Evolutionary conservation across 345 rosid species (phyloP), one percentile per base, ranked within the genome.

Genomic region (Durio zibethinus): DNA sequence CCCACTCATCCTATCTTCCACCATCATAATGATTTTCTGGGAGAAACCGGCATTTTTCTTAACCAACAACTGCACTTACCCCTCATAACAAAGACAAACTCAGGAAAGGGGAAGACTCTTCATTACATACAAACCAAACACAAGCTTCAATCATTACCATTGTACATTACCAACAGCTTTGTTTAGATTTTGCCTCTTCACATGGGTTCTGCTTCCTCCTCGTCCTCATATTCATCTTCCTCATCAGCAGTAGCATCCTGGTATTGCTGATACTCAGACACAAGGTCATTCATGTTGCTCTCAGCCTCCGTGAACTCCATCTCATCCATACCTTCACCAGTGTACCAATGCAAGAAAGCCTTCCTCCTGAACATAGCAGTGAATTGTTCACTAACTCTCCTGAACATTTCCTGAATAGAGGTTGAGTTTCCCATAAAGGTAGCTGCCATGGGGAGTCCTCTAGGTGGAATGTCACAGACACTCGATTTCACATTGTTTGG

Each of bases 401-500:
- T 76, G 35, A 76, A 76, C 79, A 76, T 76, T 40, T 76, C 79
- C 62, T 76, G 79, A 33, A 76, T 76, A 1, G 79, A 76, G 25
- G 79, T 76, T 0, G 79, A 76, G 62, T 76, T 76, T 18, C 84
- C 84, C 1, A 82, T 29, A 25, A 82, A 82, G 12, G 84, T 82
- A 10, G 84, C 78, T 1, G 84, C 81, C 84, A 82, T 82, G 2
- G 76, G 42, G 43, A 82, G 82, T 3, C 84, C 84, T 72, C 10
- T 79, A 14, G 84, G 84, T 11, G 84, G 82, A 43, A 82, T 79
- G 71, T 82, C 84, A 45, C 84, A 82, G 36, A 82, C 84, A 38
- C 82, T 82, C 33, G 84, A 82, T 65, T 82, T 82, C 25, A 82
- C 84, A 0, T 82, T 82, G 82, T 82, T 79, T 1, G 84, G 84